phyloP scores from a whole-genome alignment of 306 rosid genomes.

The Styphnolobium japonicum region DNA sequence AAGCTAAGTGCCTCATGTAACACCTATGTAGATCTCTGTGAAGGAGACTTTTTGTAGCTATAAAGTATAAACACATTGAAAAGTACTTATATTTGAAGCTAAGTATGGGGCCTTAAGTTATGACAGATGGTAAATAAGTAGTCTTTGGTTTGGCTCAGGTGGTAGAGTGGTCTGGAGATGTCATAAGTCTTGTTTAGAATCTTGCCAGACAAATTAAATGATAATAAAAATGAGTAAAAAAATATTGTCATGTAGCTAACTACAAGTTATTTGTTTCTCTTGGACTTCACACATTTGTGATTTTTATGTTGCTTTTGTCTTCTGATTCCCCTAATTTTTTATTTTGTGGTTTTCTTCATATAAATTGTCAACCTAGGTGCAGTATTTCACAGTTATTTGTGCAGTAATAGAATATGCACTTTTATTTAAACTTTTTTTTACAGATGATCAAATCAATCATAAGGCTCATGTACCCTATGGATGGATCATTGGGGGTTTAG shows the following conservation, averaged over 20 bases:
- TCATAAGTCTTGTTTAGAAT: neutral
- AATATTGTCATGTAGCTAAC: neutral
- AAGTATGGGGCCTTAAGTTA: neutral
- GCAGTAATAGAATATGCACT: neutral
- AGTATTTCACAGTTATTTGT: conserved; percentile 3
- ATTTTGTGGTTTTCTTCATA: neutral
- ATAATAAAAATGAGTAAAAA: neutral
- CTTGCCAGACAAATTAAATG: neutral
- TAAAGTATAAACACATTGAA: neutral
- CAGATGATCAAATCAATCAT: conserved; percentile 56
- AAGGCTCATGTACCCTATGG: conserved; percentile 70
- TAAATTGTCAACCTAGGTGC: neutral
- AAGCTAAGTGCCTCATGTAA: neutral
- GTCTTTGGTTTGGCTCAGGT: neutral
- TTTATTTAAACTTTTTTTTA: neutral
- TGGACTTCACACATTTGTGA: neutral
- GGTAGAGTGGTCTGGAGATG: neutral
- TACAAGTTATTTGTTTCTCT: neutral
- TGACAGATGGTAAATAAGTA: neutral
- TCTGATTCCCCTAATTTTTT: neutral
- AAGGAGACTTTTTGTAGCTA: neutral
- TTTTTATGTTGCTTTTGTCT: neutral
- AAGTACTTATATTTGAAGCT: neutral
- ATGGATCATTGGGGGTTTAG: conserved; percentile 89
- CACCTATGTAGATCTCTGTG: neutral